Base-by-base conservation (phyloP, 2,329 filamentous ascomycete genomes). In the Calonectria hawksworthii region DNA sequence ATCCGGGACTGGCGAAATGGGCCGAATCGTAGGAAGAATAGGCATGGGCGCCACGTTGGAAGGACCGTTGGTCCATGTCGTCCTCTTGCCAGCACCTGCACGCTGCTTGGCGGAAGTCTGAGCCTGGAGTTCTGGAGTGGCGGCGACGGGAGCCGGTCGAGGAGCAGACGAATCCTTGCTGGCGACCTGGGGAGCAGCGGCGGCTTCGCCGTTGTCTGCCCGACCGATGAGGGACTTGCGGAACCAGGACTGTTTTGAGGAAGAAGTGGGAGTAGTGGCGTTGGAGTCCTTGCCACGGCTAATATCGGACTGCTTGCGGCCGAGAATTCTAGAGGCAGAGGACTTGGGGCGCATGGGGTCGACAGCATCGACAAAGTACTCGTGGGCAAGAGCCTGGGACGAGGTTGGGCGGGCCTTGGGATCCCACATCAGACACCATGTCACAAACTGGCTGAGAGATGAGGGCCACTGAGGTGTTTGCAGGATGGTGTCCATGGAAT, bases 351-450 rank as follows among this genome's bases (percentile, higher is more conserved):
- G 90, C 69, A 98, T 87, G 18, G 97, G 97, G 84, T 99, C 97
- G 66, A 98, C 92, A 2, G 97, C 97, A 86, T 99, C 97, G 41
- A 90, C 86, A 81, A 99, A 99, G 86, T 98, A 99, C 79, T 98
- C 96, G 84, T 99, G 97, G 50, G 94, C 94, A 78, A 99, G 87
- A n/a, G 97, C 96, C 85, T 99, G 96, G 0, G 94, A 93, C 2
- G 96, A 98, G 5, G 96, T 99, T 56, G 97, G 97, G 75, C 97
- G 92, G 82, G 89, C 93, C 87, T 96, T 98, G 14, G 97, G 97
- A 85, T 99, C 97, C 97, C 97, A 99, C 94, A 99, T 97, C 78
- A 99, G 86, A 86, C 97, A 99, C 96, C 96, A 98, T 21, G 97
- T 99, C 74, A 99, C 97, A 82, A 99, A 99, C 74, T 98, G 92